These are phyloP conservation scores for Aphanomyces cochlioides DNA, from an alignment of 352 stramenopile genomes.

Conservation along the genomic window DNA sequence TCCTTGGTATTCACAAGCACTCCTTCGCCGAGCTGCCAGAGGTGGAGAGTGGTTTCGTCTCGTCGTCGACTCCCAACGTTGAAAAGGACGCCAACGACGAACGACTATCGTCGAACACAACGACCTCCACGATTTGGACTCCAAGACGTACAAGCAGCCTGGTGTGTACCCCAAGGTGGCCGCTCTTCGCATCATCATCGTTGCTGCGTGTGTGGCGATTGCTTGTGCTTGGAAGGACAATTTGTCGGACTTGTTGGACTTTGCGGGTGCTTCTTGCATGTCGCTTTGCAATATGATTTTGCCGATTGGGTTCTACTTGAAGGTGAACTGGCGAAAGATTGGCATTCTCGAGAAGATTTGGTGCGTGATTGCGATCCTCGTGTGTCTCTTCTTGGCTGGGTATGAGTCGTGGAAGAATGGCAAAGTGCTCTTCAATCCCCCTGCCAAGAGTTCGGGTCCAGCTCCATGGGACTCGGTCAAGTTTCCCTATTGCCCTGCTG, in stretches of 20 bases:
- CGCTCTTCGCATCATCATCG: slow-evolving; percentile 49
- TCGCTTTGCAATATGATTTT: slow-evolving; percentile 61
- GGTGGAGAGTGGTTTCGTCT: no score
- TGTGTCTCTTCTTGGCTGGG: slow-evolving; percentile 1
- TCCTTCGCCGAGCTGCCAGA: neutral
- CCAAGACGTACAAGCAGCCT: neutral
- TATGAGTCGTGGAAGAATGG: slow-evolving; percentile 17
- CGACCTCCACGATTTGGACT: no score
- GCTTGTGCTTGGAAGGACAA: slow-evolving; percentile 49
- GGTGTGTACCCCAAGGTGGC: slow-evolving; percentile 14
- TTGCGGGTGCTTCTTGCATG: slow-evolving; percentile 58
- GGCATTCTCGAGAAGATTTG: neutral
- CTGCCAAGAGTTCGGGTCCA: no score
- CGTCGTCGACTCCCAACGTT: no score
- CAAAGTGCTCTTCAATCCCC: slow-evolving; percentile 15
- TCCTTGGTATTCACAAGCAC: slow-evolving; percentile 45
- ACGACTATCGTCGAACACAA: no score
- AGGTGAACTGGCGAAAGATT: neutral
- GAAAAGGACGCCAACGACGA: no score
- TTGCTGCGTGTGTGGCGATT: slow-evolving; percentile 44
- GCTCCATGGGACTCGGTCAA: no score
- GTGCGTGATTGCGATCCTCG: neutral
- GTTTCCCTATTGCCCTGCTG: slow-evolving; percentile 5
- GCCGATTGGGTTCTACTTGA: slow-evolving; percentile 69
- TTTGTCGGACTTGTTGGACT: slow-evolving; percentile 63